Base-by-base conservation (phyloP, 371 early-diverging fungal genomes). In the Mucor plumbeus region DNA sequence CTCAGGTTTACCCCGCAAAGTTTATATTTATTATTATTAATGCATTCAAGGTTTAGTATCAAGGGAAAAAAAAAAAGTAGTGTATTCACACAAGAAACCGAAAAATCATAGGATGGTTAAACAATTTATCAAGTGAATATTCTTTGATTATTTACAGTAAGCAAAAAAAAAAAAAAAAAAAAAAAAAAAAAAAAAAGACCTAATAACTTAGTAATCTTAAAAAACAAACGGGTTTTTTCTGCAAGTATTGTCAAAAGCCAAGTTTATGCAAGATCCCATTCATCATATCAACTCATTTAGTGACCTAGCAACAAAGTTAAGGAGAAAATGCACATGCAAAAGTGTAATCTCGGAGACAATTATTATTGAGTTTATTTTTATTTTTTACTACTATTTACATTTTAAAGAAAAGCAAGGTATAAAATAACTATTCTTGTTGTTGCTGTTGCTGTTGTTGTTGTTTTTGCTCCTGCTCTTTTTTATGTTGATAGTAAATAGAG, bases 401-500 rank as follows among this genome's bases (percentile, higher is more conserved):
- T 50, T 50, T 19, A 5, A 50, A 50, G 17, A 50, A 50, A 10
- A 13, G 9, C 21, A 21, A 50, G 26, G 50, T 50, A 50, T 26
- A 50, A 11, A 50, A 11, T 19, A 11, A 26, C 35, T 55, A 5
- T 54, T 43, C 19, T 39, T 67, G 39, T n/a, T 48, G 13, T 19
- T 41, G 44, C 13, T 48, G 65, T 39, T 67, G 39, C 10, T 48
- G 13, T 19, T 41, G 44, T 17, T 48, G 65, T 38, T 48, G 31
- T 17, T 59, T 69, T 55, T 36, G 58, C 17, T 61, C 58, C 53
- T 78, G 55, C 31, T 82, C 66, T 55, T 80, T 72, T 54, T 83
- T 78, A 33, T 79, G 55, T 15, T 75, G 65, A 60, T 74, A 80
- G 50, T 77, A 83, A 14, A 80, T 55, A 19, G 83, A 83, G 5